Evolutionary conservation across 768 basidiomycete genomes (phyloP), one percentile per base, ranked within the genome.

Genomic region (Pulveroboletus sp.): DNA sequence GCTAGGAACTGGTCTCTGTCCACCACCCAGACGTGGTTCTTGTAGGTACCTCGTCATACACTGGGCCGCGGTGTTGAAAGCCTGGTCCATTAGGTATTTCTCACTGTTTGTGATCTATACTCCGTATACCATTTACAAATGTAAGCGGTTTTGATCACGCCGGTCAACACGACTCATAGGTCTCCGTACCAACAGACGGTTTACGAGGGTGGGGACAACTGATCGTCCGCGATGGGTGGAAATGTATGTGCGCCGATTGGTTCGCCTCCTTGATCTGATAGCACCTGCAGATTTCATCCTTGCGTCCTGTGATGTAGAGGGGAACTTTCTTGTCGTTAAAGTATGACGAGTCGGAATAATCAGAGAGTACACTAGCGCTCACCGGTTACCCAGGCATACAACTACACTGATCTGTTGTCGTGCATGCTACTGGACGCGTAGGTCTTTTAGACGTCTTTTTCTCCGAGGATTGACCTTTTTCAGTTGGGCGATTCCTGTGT

Each of bases 351-450:
- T 41, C 30, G 17, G 3, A 14, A 18, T 7, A 5, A 27, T 40
- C 18, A 14, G 12, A 6, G 35, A 12, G 24, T 27, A 24, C 18
- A 26, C 17, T 7, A 5, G 8, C 26, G 32, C 38, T 57, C 27
- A 57, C 49, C 5, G 9, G 14, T 40, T 40, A 10, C 31, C 18
- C 47, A 85, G 81, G 88, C 90, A 15, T 92, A 86, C 63, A 77
- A 89, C 71, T 92, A 87, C 71, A 93, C 91, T 31, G 89, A 88
- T 57, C 71, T 93, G 3, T 72, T 93, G 40, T 93, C 91, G 1
- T 90, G 88, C 67, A 92, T 92, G 88, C 78, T 93, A n/a, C 82
- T 93, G 41, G 89, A 93, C 61, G 89, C 90, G 81, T 89, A 64
- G 53, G 82, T 60, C 32, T 31, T 26, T 39, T 17, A 17, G n/a